These are phyloP conservation scores for Camellia sinensis DNA, from an alignment of 148 eudicot species.

Conservation along the genomic window DNA sequence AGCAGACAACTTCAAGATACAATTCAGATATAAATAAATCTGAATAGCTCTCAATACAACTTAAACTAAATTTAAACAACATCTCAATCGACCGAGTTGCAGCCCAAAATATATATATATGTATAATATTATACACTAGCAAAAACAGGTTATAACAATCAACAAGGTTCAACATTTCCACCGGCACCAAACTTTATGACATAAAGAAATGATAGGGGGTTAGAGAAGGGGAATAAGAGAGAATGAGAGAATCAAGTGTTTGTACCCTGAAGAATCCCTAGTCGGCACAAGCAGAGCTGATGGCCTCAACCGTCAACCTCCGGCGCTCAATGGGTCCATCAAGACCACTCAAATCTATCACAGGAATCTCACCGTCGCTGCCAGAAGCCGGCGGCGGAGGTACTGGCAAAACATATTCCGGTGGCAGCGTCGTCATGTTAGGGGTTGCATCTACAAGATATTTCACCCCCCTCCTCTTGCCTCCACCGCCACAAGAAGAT, in stretches of 20 bases:
- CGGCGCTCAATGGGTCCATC: constrained; percentile 1
- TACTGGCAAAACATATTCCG: constrained; percentile 5
- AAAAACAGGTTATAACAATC: too few species aligned
- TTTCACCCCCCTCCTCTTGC: not conserved
- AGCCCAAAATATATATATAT: too few species aligned
- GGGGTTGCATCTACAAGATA: not conserved
- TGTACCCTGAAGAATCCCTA: constrained; percentile 30
- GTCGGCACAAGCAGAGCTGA: constrained; percentile 22
- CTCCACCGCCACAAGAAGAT: too few species aligned
- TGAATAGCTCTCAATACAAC: too few species aligned
- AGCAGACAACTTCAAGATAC: too few species aligned
- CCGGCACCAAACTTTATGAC: not conserved
- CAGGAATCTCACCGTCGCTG: constrained; percentile 5
- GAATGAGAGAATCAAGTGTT: not conserved
- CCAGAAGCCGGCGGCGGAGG: not conserved
- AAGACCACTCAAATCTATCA: constrained; percentile 24
- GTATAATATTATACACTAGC: too few species aligned
- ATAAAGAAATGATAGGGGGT: not conserved
- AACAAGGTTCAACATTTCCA: too few species aligned
- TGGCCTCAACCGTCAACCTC: constrained; percentile 6
- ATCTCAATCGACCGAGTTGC: too few species aligned
- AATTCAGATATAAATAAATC: too few species aligned
- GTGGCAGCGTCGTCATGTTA: not conserved
- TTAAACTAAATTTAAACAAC: too few species aligned
- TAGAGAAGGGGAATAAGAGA: not conserved